Percentiles rank a stretch among this genome's conserved stretches.
Conservation (phyloP, 805 yeast species). For the Ogataea philodendri region DNA sequence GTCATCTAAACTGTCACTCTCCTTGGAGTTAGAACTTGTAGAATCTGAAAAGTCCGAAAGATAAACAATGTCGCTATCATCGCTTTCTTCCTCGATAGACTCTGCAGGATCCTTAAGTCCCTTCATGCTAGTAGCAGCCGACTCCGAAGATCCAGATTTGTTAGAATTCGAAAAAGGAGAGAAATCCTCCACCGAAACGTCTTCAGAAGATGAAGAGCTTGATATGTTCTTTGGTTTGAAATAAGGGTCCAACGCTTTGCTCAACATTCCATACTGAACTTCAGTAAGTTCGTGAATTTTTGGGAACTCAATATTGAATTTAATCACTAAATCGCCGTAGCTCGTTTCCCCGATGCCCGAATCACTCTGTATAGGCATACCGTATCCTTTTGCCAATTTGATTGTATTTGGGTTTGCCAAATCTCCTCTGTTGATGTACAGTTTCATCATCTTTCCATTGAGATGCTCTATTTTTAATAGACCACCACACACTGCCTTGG, state of each 20-base stretch:
- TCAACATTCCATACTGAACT: constrained; percentile 26
- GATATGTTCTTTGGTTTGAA: constrained; percentile 7
- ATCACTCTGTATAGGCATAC: constrained; percentile 55
- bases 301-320: constrained; percentile 61
- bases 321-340: constrained; percentile 56
- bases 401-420: constrained; percentile 48
- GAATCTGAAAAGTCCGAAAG: constrained; percentile 10
- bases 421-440: constrained; percentile 48
- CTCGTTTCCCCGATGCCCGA: constrained; percentile 13
- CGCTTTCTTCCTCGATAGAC: constrained; percentile 9
- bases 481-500: constrained; percentile 31
- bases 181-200: constrained; percentile 15
- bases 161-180: constrained; percentile 11
- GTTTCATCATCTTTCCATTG: constrained; percentile 37
- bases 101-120: constrained; percentile 4
- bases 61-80: constrained; percentile 16
- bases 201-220: constrained; percentile 16
- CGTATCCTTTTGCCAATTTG: constrained; percentile 40
- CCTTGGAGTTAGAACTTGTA: too few species aligned
- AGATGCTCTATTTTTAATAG: constrained; percentile 36
- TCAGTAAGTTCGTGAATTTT: constrained; percentile 40
- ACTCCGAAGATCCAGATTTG: constrained; percentile 4
- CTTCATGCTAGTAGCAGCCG: constrained; percentile 10
- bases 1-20: too few species aligned
- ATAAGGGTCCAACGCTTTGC: constrained; percentile 19